Conservation (phyloP, 371 early-diverging fungal species). For the Mortierella sp. region DNA sequence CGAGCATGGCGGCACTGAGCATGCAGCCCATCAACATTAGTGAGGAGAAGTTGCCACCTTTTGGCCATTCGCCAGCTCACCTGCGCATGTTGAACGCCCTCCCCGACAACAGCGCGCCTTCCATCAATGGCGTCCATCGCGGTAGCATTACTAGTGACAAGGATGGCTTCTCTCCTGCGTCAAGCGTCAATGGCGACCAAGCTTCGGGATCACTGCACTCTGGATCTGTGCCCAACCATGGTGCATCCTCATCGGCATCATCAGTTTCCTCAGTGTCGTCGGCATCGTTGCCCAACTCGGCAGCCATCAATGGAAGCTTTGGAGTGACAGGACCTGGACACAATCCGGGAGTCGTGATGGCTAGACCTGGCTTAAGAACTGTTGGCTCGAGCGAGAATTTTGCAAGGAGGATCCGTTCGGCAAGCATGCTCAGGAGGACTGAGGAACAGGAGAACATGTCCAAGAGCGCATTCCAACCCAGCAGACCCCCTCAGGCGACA, state of each 20-base stretch:
- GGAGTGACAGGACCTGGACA: conserved; percentile 13
- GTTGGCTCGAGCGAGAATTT: conserved; percentile 55
- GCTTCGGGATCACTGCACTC: conserved; percentile 29
- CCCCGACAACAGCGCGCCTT: conserved; percentile 13
- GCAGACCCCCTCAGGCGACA: conserved; percentile 31
- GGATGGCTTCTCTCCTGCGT: conserved; percentile 42
- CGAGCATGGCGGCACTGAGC: conserved; percentile 27
- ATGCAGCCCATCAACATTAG: conserved; percentile 54
- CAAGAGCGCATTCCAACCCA: conserved; percentile 32
- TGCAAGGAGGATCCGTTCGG: conserved; percentile 48
- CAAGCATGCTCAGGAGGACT: conserved; percentile 35
- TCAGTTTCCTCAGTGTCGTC: conserved; percentile 30
- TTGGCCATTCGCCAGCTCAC: conserved; percentile 53
- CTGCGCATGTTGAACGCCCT: conserved; percentile 42
- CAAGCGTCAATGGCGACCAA: conserved; percentile 32
- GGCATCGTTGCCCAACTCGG: conserved; percentile 26
- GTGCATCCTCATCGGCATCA: conserved; percentile 31
- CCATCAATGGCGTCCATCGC: conserved; percentile 22
- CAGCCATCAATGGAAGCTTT: conserved; percentile 13
- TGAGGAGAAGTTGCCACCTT: conserved; percentile 53
- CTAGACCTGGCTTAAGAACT: conserved; percentile 41
- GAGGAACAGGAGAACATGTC: conserved; percentile 37
- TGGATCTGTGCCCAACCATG: conserved; percentile 20
- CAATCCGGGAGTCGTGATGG: conserved; percentile 14
- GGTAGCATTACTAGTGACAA: conserved; percentile 37